These are phyloP conservation scores for Hygrophorus russula DNA, from an alignment of 768 basidiomycete genomes.

Conservation along the genomic window DNA sequence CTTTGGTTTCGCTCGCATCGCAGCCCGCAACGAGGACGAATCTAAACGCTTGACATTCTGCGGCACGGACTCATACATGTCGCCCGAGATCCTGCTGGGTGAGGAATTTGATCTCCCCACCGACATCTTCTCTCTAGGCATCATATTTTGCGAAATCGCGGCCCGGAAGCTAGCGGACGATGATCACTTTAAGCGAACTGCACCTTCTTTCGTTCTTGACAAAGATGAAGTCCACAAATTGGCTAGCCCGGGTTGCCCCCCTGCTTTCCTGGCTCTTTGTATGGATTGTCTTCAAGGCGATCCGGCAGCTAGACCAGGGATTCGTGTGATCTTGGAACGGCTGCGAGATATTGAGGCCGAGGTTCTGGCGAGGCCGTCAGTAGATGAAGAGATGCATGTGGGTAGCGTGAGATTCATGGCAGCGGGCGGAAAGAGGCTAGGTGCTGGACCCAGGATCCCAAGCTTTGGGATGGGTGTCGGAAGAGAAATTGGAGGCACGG, in stretches of 20 bases:
- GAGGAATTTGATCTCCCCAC: constrained; percentile 90
- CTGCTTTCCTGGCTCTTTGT: constrained; percentile 64
- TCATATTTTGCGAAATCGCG: constrained; percentile 89
- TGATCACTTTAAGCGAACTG: constrained; percentile 58
- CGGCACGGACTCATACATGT: constrained; percentile 94
- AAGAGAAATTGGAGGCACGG: constrained; percentile 39
- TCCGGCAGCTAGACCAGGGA: constrained; percentile 62
- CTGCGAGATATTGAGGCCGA: constrained; percentile 77
- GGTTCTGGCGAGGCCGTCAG: constrained; percentile 54
- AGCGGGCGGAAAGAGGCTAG: constrained; percentile 42
- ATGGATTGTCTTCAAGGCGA: constrained; percentile 65
- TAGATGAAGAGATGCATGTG: constrained; percentile 62
- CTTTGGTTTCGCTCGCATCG: constrained; percentile 94
- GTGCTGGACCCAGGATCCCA: constrained; percentile 62
- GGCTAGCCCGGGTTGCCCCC: constrained; percentile 68
- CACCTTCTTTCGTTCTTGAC: constrained; percentile 76
- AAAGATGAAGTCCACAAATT: constrained; percentile 54
- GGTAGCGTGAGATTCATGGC: constrained; percentile 82
- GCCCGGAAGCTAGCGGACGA: constrained; percentile 82
- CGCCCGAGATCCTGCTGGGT: constrained; percentile 87
- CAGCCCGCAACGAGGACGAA: constrained; percentile 86
- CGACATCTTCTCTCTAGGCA: constrained; percentile 88
- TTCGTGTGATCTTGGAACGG: constrained; percentile 66
- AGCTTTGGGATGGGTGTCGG: constrained; percentile 73
- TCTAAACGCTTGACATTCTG: constrained; percentile 76